Evolutionary conservation across 305 asterid genomes (phyloP).

Genomic region (Andrographis paniculata): DNA sequence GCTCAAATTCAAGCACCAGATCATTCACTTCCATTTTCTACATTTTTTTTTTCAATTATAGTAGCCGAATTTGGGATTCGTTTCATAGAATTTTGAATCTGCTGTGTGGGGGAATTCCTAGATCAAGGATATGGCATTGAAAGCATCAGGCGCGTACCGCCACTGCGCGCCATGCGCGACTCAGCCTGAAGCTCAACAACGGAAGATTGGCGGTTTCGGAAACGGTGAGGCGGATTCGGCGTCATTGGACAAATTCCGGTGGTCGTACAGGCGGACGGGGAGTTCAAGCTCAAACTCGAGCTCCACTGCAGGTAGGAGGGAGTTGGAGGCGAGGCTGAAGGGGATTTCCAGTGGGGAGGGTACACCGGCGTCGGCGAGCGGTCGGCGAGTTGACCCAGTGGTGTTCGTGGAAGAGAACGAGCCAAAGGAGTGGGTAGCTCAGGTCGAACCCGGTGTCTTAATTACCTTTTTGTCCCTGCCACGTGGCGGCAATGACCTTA

Average conservation of each 20-base stretch:
- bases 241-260: constrained; percentile 64
- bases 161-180: constrained; percentile 73
- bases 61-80: background rate
- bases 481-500: constrained; percentile 91
- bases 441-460: constrained; percentile 94
- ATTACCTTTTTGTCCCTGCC: constrained; percentile 94
- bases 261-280: constrained; percentile 84
- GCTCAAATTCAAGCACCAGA: background rate
- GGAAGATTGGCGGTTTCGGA: constrained; percentile 22
- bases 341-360: constrained; percentile 91
- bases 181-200: constrained; percentile 29
- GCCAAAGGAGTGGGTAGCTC: constrained; percentile 99
- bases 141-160: constrained; percentile 91
- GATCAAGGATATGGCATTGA: constrained; percentile 94
- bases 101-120: constrained; percentile 16
- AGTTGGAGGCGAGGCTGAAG: constrained; percentile 81
- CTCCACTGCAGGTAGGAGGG: constrained; percentile 66
- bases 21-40: background rate
- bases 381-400: constrained; percentile 81
- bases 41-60: background rate
- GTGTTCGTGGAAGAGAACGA: constrained; percentile 88
- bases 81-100: background rate
- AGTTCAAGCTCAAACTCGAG: constrained; percentile 34
- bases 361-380: constrained; percentile 92
- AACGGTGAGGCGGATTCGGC: constrained; percentile 39